These are phyloP conservation scores for Suillus spraguei DNA, from an alignment of 768 basidiomycete species.

Conservation along the genomic window DNA sequence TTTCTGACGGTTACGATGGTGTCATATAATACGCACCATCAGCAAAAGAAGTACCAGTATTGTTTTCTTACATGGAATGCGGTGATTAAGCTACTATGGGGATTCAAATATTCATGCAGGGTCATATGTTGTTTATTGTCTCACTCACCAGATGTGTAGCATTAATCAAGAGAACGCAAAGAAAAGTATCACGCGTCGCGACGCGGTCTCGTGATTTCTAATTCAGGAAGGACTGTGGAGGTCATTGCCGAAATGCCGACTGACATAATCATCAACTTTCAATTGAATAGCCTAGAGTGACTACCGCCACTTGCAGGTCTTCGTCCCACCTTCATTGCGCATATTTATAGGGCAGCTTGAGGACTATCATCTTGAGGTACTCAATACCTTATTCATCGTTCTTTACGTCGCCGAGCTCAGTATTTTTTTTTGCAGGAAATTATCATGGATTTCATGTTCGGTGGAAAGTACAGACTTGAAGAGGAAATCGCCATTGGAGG, in stretches of 20 bases:
- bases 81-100: neutral
- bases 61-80: neutral
- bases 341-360: neutral
- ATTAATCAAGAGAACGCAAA: neutral
- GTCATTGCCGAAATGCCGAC: slow-evolving; percentile 9
- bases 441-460: slow-evolving; percentile 51
- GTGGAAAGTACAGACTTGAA: slow-evolving; percentile 77
- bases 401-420: neutral
- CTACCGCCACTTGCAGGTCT: slow-evolving; percentile 10
- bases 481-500: slow-evolving; percentile 83
- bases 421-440: neutral
- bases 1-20: neutral
- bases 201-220: slow-evolving; percentile 32
- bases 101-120: neutral
- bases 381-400: neutral
- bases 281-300: neutral
- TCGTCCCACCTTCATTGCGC: slow-evolving; percentile 1
- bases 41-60: neutral
- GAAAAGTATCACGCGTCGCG: slow-evolving; percentile 16
- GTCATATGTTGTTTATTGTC: neutral
- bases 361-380: neutral
- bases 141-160: neutral
- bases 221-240: slow-evolving; percentile 4
- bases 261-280: slow-evolving; percentile 27
- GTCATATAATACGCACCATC: neutral